Conservation (phyloP, 164 flowering plant genomes). For the Sedum album region DNA sequence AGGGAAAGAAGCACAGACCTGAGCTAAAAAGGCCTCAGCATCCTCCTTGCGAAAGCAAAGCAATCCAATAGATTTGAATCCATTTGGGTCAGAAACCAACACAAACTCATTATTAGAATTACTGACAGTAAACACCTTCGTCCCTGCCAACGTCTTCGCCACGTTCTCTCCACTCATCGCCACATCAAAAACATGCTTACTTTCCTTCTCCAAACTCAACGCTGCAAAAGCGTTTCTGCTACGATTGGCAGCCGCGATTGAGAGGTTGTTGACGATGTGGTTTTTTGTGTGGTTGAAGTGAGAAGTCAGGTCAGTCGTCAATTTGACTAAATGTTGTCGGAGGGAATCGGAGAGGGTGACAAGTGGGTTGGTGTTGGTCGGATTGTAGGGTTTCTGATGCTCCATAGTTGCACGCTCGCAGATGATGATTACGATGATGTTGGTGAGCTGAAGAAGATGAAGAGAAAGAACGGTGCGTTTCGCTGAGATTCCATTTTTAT, state of each 20-base stretch:
- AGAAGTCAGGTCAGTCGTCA: too few species aligned
- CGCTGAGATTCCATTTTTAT: too few species aligned
- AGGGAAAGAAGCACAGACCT: constrained; percentile 28
- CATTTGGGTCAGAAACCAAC: constrained; percentile 72
- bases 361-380: too few species aligned
- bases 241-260: background rate
- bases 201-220: constrained; percentile 30
- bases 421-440: background rate
- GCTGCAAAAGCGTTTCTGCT: constrained; percentile 35
- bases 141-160: constrained; percentile 70
- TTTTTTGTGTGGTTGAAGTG: background rate
- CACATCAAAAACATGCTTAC: constrained; percentile 21
- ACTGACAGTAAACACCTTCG: constrained; percentile 78
- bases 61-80: constrained; percentile 65
- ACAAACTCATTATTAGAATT: constrained; percentile 89
- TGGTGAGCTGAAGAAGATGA: background rate
- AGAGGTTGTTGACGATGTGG: background rate
- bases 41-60: constrained; percentile 88
- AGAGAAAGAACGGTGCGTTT: background rate
- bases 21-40: constrained; percentile 86
- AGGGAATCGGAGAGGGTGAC: too few species aligned
- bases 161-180: constrained; percentile 48
- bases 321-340: too few species aligned
- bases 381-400: background rate
- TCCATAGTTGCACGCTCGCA: too few species aligned